Percentiles rank a stretch among this genome's conserved stretches.
Conservation (phyloP, 495 filamentous ascomycete genomes). For the Trichoderma asperelloides region DNA sequence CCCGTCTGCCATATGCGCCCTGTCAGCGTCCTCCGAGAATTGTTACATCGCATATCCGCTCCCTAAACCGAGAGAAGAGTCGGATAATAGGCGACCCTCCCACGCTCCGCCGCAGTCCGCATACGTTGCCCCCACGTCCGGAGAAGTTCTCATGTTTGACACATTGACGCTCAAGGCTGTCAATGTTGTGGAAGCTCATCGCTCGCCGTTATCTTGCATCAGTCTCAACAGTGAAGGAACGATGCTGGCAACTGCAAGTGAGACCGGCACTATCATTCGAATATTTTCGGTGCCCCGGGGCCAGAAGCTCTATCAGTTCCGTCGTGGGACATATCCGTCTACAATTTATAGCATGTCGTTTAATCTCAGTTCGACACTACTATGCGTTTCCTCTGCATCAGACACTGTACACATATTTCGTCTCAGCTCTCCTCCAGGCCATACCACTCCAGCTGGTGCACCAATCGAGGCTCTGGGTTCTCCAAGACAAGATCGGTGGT, state of each 20-base stretch:
- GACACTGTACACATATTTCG: slow-evolving; percentile 98
- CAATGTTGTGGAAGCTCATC: slow-evolving; percentile 90
- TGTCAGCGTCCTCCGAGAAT: slow-evolving; percentile 89
- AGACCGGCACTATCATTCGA: slow-evolving; percentile 94
- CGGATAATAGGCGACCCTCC: slow-evolving; percentile 54
- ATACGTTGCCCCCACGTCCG: slow-evolving; percentile 74
- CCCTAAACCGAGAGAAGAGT: slow-evolving; percentile 61
- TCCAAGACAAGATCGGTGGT: slow-evolving; percentile 37
- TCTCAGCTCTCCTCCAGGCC: slow-evolving; percentile 36
- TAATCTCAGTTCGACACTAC: slow-evolving; percentile 83
- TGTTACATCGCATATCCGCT: slow-evolving; percentile 92
- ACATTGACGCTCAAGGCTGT: slow-evolving; percentile 77
- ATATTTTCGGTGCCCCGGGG: slow-evolving; percentile 86
- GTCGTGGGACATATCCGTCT: slow-evolving; percentile 86
- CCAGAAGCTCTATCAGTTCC: slow-evolving; percentile 90
- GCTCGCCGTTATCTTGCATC: slow-evolving; percentile 82
- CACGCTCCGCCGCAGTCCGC: slow-evolving; percentile 73
- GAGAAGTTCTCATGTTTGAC: slow-evolving; percentile 89
- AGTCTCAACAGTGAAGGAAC: slow-evolving; percentile 88
- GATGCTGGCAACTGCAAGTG: slow-evolving; percentile 87
- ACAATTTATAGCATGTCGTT: slow-evolving; percentile 99
- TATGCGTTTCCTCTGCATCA: slow-evolving; percentile 90
- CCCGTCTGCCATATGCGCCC: slow-evolving; percentile 77
- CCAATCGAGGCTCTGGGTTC: slow-evolving; percentile 21
- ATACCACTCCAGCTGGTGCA: slow-evolving; percentile 17